These are phyloP conservation scores for Scytalidium sp. DNA, from an alignment of 2,329 filamentous ascomycete genomes.

Conservation along the genomic window DNA sequence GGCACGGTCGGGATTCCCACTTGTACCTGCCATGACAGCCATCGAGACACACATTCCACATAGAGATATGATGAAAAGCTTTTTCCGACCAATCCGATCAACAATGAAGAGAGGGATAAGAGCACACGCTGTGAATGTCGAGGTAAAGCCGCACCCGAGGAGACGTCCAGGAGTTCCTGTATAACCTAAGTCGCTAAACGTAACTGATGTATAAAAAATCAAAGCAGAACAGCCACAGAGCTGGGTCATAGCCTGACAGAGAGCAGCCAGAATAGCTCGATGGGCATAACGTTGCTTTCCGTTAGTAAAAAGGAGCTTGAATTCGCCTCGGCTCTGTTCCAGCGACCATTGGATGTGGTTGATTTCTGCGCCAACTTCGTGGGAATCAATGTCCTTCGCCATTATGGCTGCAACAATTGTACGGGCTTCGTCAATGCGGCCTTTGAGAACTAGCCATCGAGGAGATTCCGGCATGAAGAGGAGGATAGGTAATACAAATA, in stretches of 20 bases:
- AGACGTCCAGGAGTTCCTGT: constrained; percentile 45
- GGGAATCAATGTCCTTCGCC: not conserved
- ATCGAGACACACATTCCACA: constrained; percentile 63
- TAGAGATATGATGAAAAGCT: constrained; percentile 69
- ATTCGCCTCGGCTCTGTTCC: too few species aligned
- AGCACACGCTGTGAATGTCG: constrained; percentile 49
- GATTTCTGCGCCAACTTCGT: not conserved
- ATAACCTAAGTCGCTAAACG: not conserved
- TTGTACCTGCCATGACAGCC: constrained; percentile 36
- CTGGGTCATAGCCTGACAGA: constrained; percentile 52
- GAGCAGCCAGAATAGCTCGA: constrained; percentile 47
- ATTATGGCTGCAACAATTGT: too few species aligned
- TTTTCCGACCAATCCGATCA: constrained; percentile 62
- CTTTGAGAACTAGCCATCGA: not conserved
- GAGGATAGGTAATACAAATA: not conserved
- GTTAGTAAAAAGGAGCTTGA: constrained; percentile 46
- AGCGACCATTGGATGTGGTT: not conserved
- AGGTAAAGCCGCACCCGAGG: constrained; percentile 53
- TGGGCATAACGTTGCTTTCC: constrained; percentile 54
- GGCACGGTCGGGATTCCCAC: constrained; percentile 17
- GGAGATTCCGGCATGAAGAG: not conserved
- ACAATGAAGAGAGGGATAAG: constrained; percentile 49
- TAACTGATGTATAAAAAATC: constrained; percentile 32
- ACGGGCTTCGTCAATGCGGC: not conserved
- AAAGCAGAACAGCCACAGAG: constrained; percentile 41